Evolutionary conservation across 495 filamentous ascomycete genomes (phyloP), one percentile per base, ranked within the genome.

Genomic region (Elasticomyces elasticus): DNA sequence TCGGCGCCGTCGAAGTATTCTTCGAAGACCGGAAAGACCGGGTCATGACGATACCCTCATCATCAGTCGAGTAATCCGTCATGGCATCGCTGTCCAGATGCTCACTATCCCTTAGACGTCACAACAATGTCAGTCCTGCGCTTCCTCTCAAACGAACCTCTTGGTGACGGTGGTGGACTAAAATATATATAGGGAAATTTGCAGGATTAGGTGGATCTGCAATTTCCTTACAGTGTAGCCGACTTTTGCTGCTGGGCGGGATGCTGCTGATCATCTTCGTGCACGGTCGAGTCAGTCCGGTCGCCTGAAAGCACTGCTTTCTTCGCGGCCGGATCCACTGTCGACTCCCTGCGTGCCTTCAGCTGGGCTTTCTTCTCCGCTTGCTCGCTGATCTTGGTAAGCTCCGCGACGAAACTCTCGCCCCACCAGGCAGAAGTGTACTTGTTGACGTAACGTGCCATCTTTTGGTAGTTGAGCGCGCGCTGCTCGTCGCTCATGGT

Each of bases 371-470:
- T 76, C 63, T 70, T 71, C 45, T 72, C 72, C 5, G 74, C 69
- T 49, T 74, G 68, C 52, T 76, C 73, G 13, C 82, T 83, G 54
- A 87, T 83, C 51, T 82, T 77, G 10, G 73, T 86, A 58, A 98
- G 73, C 68, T 96, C 91, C 22, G 75, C 79, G 41, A 96, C 89
- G 59, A 98, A 96, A 49, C 83, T 87, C 64, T 91, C 78, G n/a
- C 91, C 92, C 91, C 91, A 98, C 81, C 94, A 96, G 11, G 90
- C 86, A 78, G 81, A 84, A 0, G 90, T 96, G 67, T 95, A 91
- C 62, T 85, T 89, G 64, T 85, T 86, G 49, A 96, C 83, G 62
- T 95, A 95, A 62, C 81, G 77, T 51, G 84, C 79, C 49, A 96
- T 70, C 66, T 86, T 89, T 64, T 83, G 76, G 69, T 85, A 90